These are phyloP conservation scores for Skeletonema marinoi DNA, from an alignment of 108 stramenopile species.

Conservation along the genomic window DNA sequence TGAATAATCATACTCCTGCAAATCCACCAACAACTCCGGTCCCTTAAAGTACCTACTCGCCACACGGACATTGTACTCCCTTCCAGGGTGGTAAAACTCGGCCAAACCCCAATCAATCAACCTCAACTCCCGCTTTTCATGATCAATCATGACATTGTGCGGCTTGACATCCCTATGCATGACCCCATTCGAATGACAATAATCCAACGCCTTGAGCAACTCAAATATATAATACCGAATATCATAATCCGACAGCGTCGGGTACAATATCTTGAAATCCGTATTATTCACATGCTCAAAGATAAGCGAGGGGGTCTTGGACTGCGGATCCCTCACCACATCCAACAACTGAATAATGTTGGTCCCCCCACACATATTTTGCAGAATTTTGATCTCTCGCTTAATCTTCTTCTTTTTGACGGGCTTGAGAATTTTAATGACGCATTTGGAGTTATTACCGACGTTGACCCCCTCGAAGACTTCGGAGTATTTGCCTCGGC, in stretches of 20 bases:
- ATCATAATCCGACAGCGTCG: conserved; percentile 97
- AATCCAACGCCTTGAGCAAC: conserved; percentile 98
- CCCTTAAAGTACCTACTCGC: conserved; percentile 99
- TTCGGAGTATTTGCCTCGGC: conserved; percentile 99
- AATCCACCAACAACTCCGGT: conserved; percentile 98
- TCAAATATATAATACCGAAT: conserved; percentile 99
- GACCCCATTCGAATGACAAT: conserved; percentile 99
- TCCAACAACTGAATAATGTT: conserved; percentile 99
- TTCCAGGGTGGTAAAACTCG: conserved; percentile 99
- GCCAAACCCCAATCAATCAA: conserved; percentile 99
- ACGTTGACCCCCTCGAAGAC: conserved; percentile 98
- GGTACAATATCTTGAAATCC: conserved; percentile 99
- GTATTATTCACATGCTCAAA: conserved; percentile 99
- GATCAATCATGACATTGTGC: conserved; percentile 99
- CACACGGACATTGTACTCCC: conserved; percentile 99
- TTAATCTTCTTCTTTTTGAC: conserved; percentile 99
- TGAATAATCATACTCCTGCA: conserved; percentile 99
- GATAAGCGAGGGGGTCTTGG: conserved; percentile 97
- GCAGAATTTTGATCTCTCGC: conserved; percentile 98
- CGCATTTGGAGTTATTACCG: conserved; percentile 94
- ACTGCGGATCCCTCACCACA: conserved; percentile 99
- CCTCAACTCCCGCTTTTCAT: conserved; percentile 95
- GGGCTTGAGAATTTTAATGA: conserved; percentile 99
- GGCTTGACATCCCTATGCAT: conserved; percentile 99
- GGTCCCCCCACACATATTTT: conserved; percentile 99